Percentiles rank a stretch among this genome's conserved stretches.
Conservation (phyloP, 306 rosid species). For the Vigna angularis region DNA sequence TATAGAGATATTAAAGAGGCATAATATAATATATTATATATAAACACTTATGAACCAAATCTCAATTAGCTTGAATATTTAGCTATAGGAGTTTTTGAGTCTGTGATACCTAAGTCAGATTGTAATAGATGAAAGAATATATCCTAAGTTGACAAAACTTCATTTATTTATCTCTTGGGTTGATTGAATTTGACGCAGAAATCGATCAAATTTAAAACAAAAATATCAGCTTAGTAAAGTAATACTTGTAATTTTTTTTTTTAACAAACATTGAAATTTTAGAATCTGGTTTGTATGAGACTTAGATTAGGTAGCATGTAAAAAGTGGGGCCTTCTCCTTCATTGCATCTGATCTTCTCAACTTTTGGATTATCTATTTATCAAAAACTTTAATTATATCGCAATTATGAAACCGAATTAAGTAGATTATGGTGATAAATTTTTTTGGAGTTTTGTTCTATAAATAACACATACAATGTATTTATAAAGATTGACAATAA, state of each 20-base stretch:
- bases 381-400: slow-evolving; percentile 21
- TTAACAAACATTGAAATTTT: slow-evolving; percentile 21
- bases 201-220: slow-evolving; percentile 44
- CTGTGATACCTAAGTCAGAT: slow-evolving; percentile 31
- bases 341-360: slow-evolving; percentile 42
- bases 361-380: slow-evolving; percentile 35
- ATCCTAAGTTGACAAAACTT: slow-evolving; percentile 7
- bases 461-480: background rate
- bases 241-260: slow-evolving; percentile 11
- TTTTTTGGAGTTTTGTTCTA: background rate
- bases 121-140: slow-evolving; percentile 26
- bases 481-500: background rate
- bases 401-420: slow-evolving; percentile 34
- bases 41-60: background rate
- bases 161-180: background rate
- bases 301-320: slow-evolving; percentile 20
- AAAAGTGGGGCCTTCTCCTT: slow-evolving; percentile 5
- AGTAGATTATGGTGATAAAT: slow-evolving; percentile 1
- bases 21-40: slow-evolving; percentile 1
- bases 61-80: background rate
- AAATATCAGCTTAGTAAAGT: slow-evolving; percentile 3
- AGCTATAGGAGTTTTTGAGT: background rate
- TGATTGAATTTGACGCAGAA: slow-evolving; percentile 38
- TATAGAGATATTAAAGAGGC: background rate
- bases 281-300: slow-evolving; percentile 31